Base-by-base conservation (phyloP, 1,284 basidiomycete genomes). In the Ceratobasidium sp. region DNA sequence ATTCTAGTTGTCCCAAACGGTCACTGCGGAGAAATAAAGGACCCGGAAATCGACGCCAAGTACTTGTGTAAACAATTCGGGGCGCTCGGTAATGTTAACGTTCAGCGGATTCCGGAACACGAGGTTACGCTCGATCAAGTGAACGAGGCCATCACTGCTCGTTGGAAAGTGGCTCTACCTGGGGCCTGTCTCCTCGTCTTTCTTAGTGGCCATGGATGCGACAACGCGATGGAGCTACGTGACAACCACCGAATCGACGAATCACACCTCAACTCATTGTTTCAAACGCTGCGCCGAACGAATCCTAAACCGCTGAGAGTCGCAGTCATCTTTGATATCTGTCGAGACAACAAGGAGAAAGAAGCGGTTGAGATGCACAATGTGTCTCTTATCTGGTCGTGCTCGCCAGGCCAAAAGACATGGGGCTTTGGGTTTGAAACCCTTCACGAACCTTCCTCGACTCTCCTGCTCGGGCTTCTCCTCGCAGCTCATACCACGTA, bases 291-390 rank as follows among this genome's bases (percentile, higher is more conserved):
- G 17, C 59, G 59, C 13, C 2, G 13, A 6, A 71, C 44, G 17
- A 44, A 56, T 15, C 59, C 64, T 20, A 33, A 33, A 33, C 4
- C 33, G 33, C 33, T 33, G 33, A n/a, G 42, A 17, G 46, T 74
- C 3, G 33, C 38, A 26, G 40, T 64, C 17, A 17, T 74, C 2
- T 74, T 74, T 64, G 71, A 74, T 44, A 48, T 62, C 50, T 74
- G 71, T 52, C 71, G 71, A 10, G 9, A 23, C 15, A 57, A 57
- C 54, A 28, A 28, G 20, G 38, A 42, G n/a, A 26, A 38, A 26
- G 40, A 57, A 10, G 20, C 23, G 15, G 23, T 46, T 17, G 7
- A 52, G 20, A 28, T 74, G 9, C 13, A 15, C n/a, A 5, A 38
- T 38, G 26, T 74, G 2, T 17, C 59, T 20, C 23, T 74, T 40